Evolutionary conservation across 2,329 filamentous ascomycete species (phyloP).

Genomic region (Xylariomycetidae sp.): DNA sequence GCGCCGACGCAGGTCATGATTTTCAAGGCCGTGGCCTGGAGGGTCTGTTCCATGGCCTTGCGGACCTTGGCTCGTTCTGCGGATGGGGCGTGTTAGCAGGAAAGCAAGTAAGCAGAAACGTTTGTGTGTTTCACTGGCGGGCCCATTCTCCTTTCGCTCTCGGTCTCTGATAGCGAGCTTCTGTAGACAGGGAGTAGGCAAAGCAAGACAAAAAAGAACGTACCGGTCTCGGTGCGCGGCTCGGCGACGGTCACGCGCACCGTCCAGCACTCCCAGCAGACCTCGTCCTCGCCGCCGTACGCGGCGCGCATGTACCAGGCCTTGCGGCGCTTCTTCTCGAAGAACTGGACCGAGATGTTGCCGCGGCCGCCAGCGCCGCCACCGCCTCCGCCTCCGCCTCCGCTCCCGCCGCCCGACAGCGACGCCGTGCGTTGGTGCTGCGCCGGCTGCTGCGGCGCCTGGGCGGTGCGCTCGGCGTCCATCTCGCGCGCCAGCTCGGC

Average conservation of each 20-base stretch:
- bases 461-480: conserved; percentile 50
- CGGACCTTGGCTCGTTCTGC: conserved; percentile 82
- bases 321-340: conserved; percentile 84
- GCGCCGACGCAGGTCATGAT: conserved; percentile 81
- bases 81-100: too few species aligned
- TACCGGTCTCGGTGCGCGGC: conserved; percentile 81
- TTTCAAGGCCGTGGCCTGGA: conserved; percentile 82
- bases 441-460: too few species aligned
- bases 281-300: conserved; percentile 69
- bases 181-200: neutral
- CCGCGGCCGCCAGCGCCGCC: conserved; percentile 48
- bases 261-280: conserved; percentile 96
- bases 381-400: neutral
- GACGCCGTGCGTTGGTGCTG: neutral
- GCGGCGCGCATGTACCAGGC: conserved; percentile 60
- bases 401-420: conserved; percentile 3
- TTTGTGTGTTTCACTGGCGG: too few species aligned
- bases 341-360: conserved; percentile 84
- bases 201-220: conserved; percentile 24
- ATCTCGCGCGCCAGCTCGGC: conserved; percentile 74
- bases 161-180: too few species aligned
- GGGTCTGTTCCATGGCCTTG: conserved; percentile 82
- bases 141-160: too few species aligned
- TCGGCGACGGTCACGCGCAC: conserved; percentile 89
- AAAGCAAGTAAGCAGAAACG: too few species aligned